Evolutionary conservation across 495 filamentous ascomycete species (phyloP).

Genomic region (Friedmanniomyces endolithicus): DNA sequence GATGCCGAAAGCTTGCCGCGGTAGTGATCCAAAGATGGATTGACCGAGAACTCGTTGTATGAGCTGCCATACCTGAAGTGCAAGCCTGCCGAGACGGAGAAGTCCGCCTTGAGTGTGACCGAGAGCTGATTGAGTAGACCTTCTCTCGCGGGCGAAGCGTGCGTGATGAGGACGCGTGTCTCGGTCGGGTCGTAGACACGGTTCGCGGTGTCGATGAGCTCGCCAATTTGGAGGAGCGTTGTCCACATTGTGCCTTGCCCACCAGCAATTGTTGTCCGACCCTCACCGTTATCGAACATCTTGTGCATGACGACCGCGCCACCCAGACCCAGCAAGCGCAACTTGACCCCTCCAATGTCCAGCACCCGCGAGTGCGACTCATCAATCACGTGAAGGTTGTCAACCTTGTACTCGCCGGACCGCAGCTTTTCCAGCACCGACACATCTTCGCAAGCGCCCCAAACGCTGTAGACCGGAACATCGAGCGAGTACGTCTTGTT

Average conservation of each 20-base stretch:
- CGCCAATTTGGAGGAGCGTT: slow-evolving; percentile 94
- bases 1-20: slow-evolving; percentile 98
- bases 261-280: slow-evolving; percentile 92
- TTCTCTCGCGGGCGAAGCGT: slow-evolving; percentile 92
- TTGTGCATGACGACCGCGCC: slow-evolving; percentile 99
- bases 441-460: slow-evolving; percentile 98
- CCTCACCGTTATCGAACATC: slow-evolving; percentile 97
- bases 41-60: slow-evolving; percentile 99
- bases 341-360: slow-evolving; percentile 90
- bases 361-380: slow-evolving; percentile 90
- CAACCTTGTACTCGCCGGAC: slow-evolving; percentile 94
- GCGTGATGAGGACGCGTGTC: slow-evolving; percentile 94
- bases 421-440: slow-evolving; percentile 96
- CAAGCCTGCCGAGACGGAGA: slow-evolving; percentile 92
- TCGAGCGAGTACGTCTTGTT: slow-evolving; percentile 78
- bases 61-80: slow-evolving; percentile 99
- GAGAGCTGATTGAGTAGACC: slow-evolving; percentile 96
- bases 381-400: slow-evolving; percentile 95
- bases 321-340: slow-evolving; percentile 84
- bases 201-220: slow-evolving; percentile 94
- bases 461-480: slow-evolving; percentile 95
- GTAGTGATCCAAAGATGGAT: slow-evolving; percentile 95
- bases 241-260: slow-evolving; percentile 99
- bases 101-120: slow-evolving; percentile 94
- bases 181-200: slow-evolving; percentile 97